phyloP scores from a whole-genome alignment of 2,329 filamentous ascomycete genomes.

The Scedosporium minutisporum region DNA sequence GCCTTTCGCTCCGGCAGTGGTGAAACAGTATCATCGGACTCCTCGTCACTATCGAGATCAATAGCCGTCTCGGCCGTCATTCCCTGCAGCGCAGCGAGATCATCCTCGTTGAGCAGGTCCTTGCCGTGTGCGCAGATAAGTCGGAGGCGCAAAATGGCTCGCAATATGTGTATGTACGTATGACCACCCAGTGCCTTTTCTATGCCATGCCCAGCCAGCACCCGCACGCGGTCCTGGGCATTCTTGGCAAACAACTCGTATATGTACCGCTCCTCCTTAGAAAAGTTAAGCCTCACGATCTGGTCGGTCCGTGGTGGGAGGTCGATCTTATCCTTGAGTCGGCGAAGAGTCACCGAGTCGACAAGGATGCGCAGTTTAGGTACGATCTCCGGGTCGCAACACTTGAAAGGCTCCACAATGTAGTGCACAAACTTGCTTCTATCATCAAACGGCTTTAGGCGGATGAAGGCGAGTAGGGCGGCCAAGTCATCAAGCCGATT shows the following conservation, averaged over 20 bases:
- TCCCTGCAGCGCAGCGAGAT: conserved; percentile 70
- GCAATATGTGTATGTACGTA: conserved; percentile 88
- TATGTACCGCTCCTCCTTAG: conserved; percentile 60
- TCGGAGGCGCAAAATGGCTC: conserved; percentile 80
- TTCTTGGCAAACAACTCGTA: conserved; percentile 81
- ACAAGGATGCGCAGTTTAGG: conserved; percentile 81
- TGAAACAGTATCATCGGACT: conserved; percentile 42
- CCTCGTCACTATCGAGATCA: conserved; percentile 72
- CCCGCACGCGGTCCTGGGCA: conserved; percentile 68
- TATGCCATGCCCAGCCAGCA: conserved; percentile 50
- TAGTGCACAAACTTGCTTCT: conserved; percentile 64
- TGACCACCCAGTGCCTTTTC: conserved; percentile 66
- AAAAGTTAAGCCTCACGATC: conserved; percentile 66
- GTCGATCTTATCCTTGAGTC: conserved; percentile 84
- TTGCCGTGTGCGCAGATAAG: conserved; percentile 91
- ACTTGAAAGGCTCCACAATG: conserved; percentile 80
- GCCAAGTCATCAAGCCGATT: conserved; percentile 87
- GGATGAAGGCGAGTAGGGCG: conserved; percentile 76
- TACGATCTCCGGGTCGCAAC: conserved; percentile 73
- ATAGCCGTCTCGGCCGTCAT: conserved; percentile 79
- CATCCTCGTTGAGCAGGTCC: conserved; percentile 76
- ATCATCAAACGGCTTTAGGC: conserved; percentile 77
- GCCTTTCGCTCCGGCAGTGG: conserved; percentile 60
- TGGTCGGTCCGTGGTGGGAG: conserved; percentile 66
- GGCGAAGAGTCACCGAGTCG: conserved; percentile 85